Evolutionary conservation across 1,284 basidiomycete species (phyloP), one percentile per base, ranked within the genome.

Genomic region (Uromyces viciae-fabae): DNA sequence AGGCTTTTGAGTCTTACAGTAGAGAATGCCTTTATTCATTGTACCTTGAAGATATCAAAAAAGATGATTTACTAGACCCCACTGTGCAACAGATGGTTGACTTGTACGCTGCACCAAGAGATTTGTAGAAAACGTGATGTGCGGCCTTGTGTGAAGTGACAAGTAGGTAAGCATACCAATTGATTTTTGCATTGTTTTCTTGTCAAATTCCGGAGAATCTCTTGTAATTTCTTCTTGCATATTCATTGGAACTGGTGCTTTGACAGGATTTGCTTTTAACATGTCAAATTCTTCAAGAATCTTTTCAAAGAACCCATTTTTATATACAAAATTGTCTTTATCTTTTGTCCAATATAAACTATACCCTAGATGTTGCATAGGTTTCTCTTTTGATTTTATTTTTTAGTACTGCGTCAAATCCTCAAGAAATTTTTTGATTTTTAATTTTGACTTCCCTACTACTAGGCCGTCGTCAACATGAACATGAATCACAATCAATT

Each of bases 131-230:
- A 71, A 71, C 15, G 40, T 43, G n/a, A 71, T 71, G 31, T 71
- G 36, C 14, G 36, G 68, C 28, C 11, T 46, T 42, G 68, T 71
- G 42, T 46, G 36, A 14, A 42, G 22, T 22, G 40, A 33, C n/a
- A 71, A 28, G 42, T 71, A 71, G 68, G n/a, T 71, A 4, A 71
- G 36, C 8, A 46, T 43, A 28, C 68, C 68, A 71, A 71, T 71
- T 5, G 68, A 33, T 33, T 60, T 60, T 25, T 60, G 58, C 15
- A 15, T 15, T 28, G 11, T 14, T n/a, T 60, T n/a, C 25, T 60
- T 14, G 25, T 60, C 14, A 60, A 60, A 60, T 49, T 49, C 46
- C 22, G 46, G 46, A 49, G 46, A 11, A 49, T 49, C 46, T 49
- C 22, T 22, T 11, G 46, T 22, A 11, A 49, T 22, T 11, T 11